Percentiles rank a stretch among this genome's conserved stretches.
These are phyloP conservation scores for Symbiodinium pilosum DNA, from an alignment of 73 alveolate species.

Conservation along the genomic window DNA sequence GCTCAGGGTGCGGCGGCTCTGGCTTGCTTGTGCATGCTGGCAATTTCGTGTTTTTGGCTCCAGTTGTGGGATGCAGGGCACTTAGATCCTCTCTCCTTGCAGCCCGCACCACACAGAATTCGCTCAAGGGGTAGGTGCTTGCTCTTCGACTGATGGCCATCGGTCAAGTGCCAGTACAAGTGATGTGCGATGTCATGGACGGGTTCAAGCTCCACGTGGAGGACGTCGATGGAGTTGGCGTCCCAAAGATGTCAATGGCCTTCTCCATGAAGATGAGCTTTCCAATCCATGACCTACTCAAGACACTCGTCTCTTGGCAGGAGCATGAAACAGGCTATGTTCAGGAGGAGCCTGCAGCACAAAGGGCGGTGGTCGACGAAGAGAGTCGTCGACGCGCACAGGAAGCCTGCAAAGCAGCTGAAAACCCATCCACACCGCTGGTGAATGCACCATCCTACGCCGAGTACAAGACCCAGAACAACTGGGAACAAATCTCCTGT, in stretches of 20 bases:
- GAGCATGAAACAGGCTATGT: neutral
- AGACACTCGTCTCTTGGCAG: conserved; percentile 10
- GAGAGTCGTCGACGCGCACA: neutral
- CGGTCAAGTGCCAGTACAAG: conserved; percentile 4
- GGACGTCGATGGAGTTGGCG: neutral
- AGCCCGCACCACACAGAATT: conserved; percentile 15
- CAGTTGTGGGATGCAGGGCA: conserved; percentile 9
- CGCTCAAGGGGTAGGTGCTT: neutral
- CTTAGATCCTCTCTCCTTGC: conserved; percentile 14
- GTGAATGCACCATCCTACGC: neutral
- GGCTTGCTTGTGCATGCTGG: neutral
- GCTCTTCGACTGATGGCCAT: conserved; percentile 1
- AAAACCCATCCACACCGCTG: neutral
- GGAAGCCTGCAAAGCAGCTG: conserved; percentile 18
- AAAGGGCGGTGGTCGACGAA: neutral
- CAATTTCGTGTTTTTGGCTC: neutral
- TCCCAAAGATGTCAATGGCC: neutral
- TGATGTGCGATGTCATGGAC: neutral
- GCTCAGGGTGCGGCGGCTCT: too few species aligned
- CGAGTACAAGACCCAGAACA: conserved; percentile 30
- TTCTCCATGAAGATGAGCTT: conserved; percentile 22
- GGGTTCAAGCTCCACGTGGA: conserved; percentile 19
- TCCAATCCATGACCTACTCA: conserved; percentile 18
- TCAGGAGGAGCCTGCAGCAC: neutral
- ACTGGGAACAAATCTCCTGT: neutral